Evolutionary conservation across 306 rosid species (phyloP).

Genomic region (Cucurbita pepo): DNA sequence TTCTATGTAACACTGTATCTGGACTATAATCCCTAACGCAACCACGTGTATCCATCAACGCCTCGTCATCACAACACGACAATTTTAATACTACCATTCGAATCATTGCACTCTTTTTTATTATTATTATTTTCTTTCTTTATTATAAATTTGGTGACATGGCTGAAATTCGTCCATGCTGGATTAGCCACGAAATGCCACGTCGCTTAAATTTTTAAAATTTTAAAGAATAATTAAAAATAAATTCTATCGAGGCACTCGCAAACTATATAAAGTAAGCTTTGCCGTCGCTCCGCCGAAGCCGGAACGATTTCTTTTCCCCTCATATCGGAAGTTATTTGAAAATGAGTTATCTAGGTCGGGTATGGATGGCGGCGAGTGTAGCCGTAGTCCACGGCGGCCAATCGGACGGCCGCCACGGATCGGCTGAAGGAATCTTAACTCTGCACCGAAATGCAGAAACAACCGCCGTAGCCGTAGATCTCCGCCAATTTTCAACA

Average conservation of each 20-base stretch:
- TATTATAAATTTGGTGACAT: neutral
- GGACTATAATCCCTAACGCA: neutral
- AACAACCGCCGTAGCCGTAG: neutral
- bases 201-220: neutral
- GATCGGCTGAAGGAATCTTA: conserved; percentile 26
- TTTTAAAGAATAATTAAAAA: too few relatives aligned
- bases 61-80: neutral
- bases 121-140: neutral
- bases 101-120: too few relatives aligned
- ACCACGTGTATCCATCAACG: neutral
- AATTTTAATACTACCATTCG: neutral
- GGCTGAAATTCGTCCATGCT: neutral
- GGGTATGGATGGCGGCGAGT: conserved; percentile 64
- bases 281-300: too few relatives aligned
- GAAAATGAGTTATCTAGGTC: conserved; percentile 36
- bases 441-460: conserved; percentile 30
- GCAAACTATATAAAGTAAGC: too few relatives aligned
- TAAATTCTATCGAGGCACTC: too few relatives aligned
- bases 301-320: too few relatives aligned
- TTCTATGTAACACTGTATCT: neutral
- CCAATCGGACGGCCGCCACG: conserved; percentile 39
- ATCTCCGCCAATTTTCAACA: conserved; percentile 18
- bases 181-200: neutral
- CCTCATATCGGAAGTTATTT: neutral
- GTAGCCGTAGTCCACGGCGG: conserved; percentile 57